phyloP scores from a whole-genome alignment of 345 rosid genomes.

The Sisymbrium altissimum region DNA sequence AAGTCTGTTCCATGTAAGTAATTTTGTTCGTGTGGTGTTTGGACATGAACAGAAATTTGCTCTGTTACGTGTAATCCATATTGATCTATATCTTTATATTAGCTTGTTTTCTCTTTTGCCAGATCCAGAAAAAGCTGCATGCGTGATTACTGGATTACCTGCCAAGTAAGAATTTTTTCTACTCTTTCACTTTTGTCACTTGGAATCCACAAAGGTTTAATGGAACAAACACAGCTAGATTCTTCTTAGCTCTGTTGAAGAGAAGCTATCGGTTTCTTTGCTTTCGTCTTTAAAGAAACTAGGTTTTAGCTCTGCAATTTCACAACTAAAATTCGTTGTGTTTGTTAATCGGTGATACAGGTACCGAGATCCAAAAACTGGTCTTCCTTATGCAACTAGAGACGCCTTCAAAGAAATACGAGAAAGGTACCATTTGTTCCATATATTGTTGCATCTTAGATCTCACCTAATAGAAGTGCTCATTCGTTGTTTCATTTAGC shows the following conservation, averaged over 20 bases:
- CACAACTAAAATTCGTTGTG: not conserved
- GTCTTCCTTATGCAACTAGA: slow-evolving; percentile 73
- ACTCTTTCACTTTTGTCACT: not conserved
- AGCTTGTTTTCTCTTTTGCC: slow-evolving; percentile 35
- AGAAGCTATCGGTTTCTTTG: not conserved
- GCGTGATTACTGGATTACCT: slow-evolving; percentile 88
- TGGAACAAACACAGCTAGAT: not conserved
- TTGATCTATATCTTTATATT: not conserved
- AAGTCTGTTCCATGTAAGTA: slow-evolving; percentile 58
- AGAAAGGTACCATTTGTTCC: slow-evolving; percentile 48
- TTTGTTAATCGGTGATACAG: slow-evolving; percentile 39
- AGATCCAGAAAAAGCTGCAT: slow-evolving; percentile 80
- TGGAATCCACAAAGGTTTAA: not conserved
- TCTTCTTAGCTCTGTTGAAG: not conserved
- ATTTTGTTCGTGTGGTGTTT: not conserved
- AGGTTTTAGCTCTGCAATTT: not conserved
- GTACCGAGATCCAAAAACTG: slow-evolving; percentile 94
- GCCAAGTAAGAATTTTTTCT: slow-evolving; percentile 68
- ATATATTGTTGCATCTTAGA: not conserved
- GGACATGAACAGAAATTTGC: not conserved
- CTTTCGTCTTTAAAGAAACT: not conserved
- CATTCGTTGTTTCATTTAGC: not conserved
- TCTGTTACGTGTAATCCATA: not conserved
- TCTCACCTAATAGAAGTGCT: not conserved
- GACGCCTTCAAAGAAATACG: slow-evolving; percentile 86